Conservation (phyloP, 2,329 filamentous ascomycete genomes). For the Colletotrichum abscissum region DNA sequence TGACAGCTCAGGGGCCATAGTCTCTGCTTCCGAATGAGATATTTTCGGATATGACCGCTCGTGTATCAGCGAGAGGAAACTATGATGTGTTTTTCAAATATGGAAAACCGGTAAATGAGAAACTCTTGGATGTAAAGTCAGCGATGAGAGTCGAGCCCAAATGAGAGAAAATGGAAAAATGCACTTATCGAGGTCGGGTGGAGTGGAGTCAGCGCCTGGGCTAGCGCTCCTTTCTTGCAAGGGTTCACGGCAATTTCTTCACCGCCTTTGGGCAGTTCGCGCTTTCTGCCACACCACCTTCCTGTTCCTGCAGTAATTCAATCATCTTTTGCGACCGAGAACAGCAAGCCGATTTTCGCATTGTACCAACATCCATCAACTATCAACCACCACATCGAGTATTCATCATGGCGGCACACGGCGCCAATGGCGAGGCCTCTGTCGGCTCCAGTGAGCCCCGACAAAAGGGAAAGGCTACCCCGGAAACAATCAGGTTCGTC, state of each 20-base stretch:
- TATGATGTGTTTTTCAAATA: background rate
- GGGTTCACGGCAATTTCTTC: constrained; percentile 19
- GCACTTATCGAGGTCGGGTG: constrained; percentile 6
- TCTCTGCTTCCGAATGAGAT: constrained; percentile 8
- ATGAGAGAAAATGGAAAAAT: constrained; percentile 22
- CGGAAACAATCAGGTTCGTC: constrained; percentile 82
- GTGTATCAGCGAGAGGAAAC: background rate
- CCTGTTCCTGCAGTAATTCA: background rate
- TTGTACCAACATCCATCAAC: constrained; percentile 14
- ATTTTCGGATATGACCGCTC: background rate
- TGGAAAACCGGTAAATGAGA: background rate
- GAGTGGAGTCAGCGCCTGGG: background rate
- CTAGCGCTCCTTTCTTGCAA: background rate
- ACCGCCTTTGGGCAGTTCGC: constrained; percentile 23
- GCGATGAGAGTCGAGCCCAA: background rate
- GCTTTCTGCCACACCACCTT: constrained; percentile 35
- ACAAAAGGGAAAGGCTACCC: constrained; percentile 84
- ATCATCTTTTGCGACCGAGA: constrained; percentile 3
- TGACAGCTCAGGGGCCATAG: constrained; percentile 63
- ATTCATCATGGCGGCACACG: constrained; percentile 65
- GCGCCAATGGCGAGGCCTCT: constrained; percentile 60
- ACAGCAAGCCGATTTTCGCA: background rate
- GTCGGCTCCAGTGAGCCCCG: constrained; percentile 68
- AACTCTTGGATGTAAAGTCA: background rate
- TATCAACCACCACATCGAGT: background rate